These are phyloP conservation scores for Saccharum spontaneum DNA, from an alignment of 176 grass and related monocot species.

Conservation along the genomic window DNA sequence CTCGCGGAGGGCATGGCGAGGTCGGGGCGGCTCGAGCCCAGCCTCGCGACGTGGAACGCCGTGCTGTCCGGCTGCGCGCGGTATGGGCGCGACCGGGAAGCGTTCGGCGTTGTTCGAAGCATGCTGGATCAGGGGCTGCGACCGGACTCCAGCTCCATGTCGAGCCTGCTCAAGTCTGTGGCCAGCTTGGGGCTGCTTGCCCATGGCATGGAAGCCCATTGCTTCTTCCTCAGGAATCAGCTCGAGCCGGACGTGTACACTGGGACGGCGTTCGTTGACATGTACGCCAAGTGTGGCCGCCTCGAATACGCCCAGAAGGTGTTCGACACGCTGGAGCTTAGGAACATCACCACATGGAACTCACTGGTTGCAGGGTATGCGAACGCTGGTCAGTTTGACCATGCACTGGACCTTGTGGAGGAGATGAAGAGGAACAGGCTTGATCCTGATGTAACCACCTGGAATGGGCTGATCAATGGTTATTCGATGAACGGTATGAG, in stretches of 20 bases:
- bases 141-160: conserved; percentile 54
- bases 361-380: conserved; percentile 67
- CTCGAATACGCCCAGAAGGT: conserved; percentile 56
- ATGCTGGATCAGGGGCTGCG: conserved; percentile 45
- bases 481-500: conserved; percentile 57
- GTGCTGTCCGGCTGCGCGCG: conserved; percentile 70
- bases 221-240: conserved; percentile 55
- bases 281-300: conserved; percentile 69
- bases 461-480: conserved; percentile 81
- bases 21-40: conserved; percentile 40
- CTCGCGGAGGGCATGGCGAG: conserved; percentile 50
- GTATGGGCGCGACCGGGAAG: conserved; percentile 47
- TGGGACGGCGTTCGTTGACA: conserved; percentile 65
- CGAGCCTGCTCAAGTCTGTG: conserved; percentile 65
- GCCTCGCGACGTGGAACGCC: conserved; percentile 73
- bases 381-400: conserved; percentile 40
- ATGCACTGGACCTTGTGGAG: conserved; percentile 57
- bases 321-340: conserved; percentile 48
- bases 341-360: conserved; percentile 80
- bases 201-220: conserved; percentile 61
- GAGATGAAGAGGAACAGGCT: conserved; percentile 61
- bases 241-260: conserved; percentile 52
- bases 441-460: conserved; percentile 71
- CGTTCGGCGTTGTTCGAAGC: conserved; percentile 41
- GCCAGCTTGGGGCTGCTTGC: conserved; percentile 42